These are phyloP conservation scores for Lactuca saligna DNA, from an alignment of 129 eudicot genomes.

Conservation along the genomic window DNA sequence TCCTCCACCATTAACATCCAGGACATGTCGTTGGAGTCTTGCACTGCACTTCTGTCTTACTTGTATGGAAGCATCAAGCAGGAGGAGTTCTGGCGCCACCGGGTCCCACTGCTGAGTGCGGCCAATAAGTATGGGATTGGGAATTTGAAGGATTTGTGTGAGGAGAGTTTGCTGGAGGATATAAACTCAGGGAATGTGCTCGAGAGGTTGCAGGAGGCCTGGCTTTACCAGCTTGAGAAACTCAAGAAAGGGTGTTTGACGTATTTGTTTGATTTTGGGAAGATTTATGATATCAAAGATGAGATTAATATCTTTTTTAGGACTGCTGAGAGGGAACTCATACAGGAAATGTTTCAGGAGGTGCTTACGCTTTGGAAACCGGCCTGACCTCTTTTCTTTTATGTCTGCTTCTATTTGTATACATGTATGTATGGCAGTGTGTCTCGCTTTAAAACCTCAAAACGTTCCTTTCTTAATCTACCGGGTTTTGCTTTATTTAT, in stretches of 20 bases:
- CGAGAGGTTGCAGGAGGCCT: slow-evolving; percentile 92
- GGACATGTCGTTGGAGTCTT: slow-evolving; percentile 80
- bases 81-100: slow-evolving; percentile 89
- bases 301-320: slow-evolving; percentile 65
- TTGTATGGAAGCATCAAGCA: slow-evolving; percentile 68
- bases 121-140: slow-evolving; percentile 78
- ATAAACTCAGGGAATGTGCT: slow-evolving; percentile 81
- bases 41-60: slow-evolving; percentile 75
- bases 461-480: too few species aligned
- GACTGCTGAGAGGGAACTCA: slow-evolving; percentile 69
- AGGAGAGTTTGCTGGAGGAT: slow-evolving; percentile 83
- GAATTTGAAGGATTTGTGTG: slow-evolving; percentile 72
- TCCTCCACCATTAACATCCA: slow-evolving; percentile 73
- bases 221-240: slow-evolving; percentile 85
- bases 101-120: slow-evolving; percentile 65
- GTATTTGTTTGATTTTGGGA: slow-evolving; percentile 83
- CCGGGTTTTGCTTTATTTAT: too few species aligned
- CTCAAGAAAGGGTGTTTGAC: slow-evolving; percentile 79
- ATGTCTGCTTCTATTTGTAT: too few species aligned
- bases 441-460: too few species aligned
- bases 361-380: slow-evolving; percentile 77
- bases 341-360: slow-evolving; percentile 81
- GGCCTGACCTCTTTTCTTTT: slow-evolving; percentile 8
- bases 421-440: too few species aligned
- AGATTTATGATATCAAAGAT: slow-evolving; percentile 83